Evolutionary conservation across 768 basidiomycete genomes (phyloP).

Genomic region (Chiua virens): DNA sequence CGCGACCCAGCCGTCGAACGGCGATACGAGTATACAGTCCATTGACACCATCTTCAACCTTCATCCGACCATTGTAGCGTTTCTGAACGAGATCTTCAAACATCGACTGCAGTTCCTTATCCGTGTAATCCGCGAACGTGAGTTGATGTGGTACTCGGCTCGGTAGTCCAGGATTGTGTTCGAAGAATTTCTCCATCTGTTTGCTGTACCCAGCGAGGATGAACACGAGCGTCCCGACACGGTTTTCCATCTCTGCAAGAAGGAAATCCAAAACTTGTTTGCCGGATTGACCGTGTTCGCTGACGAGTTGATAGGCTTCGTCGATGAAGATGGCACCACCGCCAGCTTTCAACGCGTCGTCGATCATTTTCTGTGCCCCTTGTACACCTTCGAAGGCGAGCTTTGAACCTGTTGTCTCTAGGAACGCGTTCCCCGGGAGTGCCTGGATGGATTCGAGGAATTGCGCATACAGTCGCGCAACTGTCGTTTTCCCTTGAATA

Average conservation of each 20-base stretch:
- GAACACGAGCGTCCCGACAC: constrained; percentile 62
- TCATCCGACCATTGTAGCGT: constrained; percentile 51
- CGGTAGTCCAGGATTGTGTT: constrained; percentile 68
- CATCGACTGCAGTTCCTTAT: constrained; percentile 56
- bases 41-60: constrained; percentile 51
- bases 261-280: constrained; percentile 66
- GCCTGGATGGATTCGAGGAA: constrained; percentile 58
- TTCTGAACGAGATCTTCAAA: constrained; percentile 47
- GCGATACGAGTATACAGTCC: constrained; percentile 60
- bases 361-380: constrained; percentile 52
- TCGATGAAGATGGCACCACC: constrained; percentile 73
- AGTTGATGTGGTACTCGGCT: constrained; percentile 67
- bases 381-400: constrained; percentile 59
- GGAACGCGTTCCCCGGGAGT: constrained; percentile 52
- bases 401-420: constrained; percentile 64
- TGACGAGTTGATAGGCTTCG: constrained; percentile 70
- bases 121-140: constrained; percentile 61
- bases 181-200: constrained; percentile 78
- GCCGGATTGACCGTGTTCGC: constrained; percentile 48
- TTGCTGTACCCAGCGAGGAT: constrained; percentile 71
- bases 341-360: constrained; percentile 49
- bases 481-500: constrained; percentile 62
- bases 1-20: constrained; percentile 59
- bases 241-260: constrained; percentile 75
- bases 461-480: constrained; percentile 64